These are phyloP conservation scores for Xylaria arbuscula DNA, from an alignment of 2,329 filamentous ascomycete genomes.

Conservation along the genomic window DNA sequence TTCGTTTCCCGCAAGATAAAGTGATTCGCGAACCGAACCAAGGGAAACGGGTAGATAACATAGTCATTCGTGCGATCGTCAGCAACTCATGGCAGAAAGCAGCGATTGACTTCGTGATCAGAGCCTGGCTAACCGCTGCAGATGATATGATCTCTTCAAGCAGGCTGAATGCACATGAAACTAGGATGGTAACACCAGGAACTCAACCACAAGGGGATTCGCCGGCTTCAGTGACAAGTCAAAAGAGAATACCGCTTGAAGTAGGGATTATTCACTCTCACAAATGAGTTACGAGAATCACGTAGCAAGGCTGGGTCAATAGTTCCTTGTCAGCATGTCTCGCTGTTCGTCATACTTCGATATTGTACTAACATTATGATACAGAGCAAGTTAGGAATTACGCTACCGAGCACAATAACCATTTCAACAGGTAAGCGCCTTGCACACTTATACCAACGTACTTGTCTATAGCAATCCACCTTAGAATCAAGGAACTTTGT, in stretches of 20 bases:
- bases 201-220: not conserved
- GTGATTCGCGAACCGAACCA: not conserved
- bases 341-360: not conserved
- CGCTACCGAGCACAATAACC: not conserved
- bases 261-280: too few relatives aligned
- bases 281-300: not conserved
- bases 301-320: not conserved
- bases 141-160: not conserved
- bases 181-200: not conserved
- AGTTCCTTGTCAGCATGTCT: slow-evolving; percentile 1
- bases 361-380: not conserved
- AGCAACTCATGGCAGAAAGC: not conserved
- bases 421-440: too few relatives aligned
- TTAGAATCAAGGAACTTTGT: not conserved
- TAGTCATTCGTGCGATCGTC: not conserved
- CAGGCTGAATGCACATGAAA: not conserved
- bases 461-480: not conserved
- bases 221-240: not conserved
- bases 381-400: not conserved
- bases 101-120: not conserved
- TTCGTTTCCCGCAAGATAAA: too few relatives aligned
- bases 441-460: not conserved
- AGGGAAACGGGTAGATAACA: not conserved
- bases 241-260: not conserved
- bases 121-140: not conserved